phyloP scores from a whole-genome alignment of 148 eudicot genomes.

The Cornus florida region DNA sequence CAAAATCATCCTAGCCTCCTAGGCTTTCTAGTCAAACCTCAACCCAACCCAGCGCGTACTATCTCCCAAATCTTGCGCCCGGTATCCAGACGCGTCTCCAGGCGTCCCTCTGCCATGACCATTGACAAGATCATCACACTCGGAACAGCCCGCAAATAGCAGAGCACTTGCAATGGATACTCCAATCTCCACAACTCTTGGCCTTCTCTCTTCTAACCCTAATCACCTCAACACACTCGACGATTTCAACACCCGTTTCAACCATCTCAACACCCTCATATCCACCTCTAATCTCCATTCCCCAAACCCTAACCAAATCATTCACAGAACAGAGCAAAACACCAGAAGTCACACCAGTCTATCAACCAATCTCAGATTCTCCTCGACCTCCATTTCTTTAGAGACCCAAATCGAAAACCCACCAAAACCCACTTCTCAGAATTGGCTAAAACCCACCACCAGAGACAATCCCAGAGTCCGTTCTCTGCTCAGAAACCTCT shows the following conservation, averaged over 20 bases:
- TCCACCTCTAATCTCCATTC: slow-evolving; percentile 25
- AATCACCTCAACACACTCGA: slow-evolving; percentile 14
- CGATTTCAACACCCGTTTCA: slow-evolving; percentile 54
- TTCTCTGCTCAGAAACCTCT: slow-evolving; percentile 44
- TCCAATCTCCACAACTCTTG: slow-evolving; percentile 32
- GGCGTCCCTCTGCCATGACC: not conserved
- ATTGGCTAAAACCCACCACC: slow-evolving; percentile 43
- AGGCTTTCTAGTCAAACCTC: too few species aligned
- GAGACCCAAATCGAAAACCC: slow-evolving; percentile 30
- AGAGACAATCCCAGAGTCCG: slow-evolving; percentile 27
- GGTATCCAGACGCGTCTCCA: not conserved
- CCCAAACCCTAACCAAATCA: slow-evolving; percentile 23
- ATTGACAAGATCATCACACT: not conserved
- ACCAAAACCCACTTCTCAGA: slow-evolving; percentile 39
- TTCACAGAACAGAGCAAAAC: not conserved
- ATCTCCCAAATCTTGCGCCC: not conserved
- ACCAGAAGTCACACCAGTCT: not conserved
- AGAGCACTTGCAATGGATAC: slow-evolving; percentile 31
- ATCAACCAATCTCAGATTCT: slow-evolving; percentile 35
- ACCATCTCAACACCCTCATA: slow-evolving; percentile 52
- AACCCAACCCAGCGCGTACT: not conserved
- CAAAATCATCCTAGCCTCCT: too few species aligned
- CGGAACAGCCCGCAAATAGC: not conserved
- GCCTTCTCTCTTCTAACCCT: slow-evolving; percentile 25
- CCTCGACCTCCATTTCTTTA: slow-evolving; percentile 59